Percentiles rank a stretch among this genome's conserved stretches.
Evolutionary conservation across 148 eudicot genomes (phyloP).

Genomic region (Chenopodium quinoa): DNA sequence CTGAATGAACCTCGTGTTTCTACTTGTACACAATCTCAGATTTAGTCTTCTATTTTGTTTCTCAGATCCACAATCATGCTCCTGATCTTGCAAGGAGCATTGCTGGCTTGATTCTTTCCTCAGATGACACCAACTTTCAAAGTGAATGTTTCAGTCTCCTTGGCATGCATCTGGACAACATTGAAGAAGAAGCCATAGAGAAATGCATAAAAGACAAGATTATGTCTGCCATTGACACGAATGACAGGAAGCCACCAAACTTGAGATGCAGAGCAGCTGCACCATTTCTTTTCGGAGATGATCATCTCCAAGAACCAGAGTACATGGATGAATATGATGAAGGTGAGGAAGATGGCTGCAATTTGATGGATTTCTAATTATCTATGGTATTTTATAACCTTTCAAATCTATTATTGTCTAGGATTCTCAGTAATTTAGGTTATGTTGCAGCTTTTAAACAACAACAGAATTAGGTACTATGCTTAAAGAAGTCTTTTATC

Average conservation of each 20-base stretch:
- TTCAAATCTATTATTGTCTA: background rate
- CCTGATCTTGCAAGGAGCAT: slow-evolving; percentile 93
- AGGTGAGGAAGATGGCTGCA: slow-evolving; percentile 44
- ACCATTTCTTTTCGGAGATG: slow-evolving; percentile 56
- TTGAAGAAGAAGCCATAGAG: slow-evolving; percentile 41
- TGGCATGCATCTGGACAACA: slow-evolving; percentile 45
- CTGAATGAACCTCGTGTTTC: background rate
- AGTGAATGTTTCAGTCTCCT: slow-evolving; percentile 72
- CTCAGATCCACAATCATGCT: slow-evolving; percentile 71
- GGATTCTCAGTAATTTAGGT: background rate
- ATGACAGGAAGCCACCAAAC: slow-evolving; percentile 47
- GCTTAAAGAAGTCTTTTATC: background rate
- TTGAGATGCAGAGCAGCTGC: slow-evolving; percentile 40
- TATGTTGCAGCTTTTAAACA: background rate
- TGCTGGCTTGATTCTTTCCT: slow-evolving; percentile 66
- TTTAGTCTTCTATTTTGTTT: slow-evolving; percentile 10
- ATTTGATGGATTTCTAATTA: slow-evolving; percentile 39
- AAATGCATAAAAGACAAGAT: slow-evolving; percentile 63
- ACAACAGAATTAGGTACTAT: background rate
- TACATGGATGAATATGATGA: slow-evolving; percentile 47
- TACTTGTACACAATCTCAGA: background rate
- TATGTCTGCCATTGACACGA: slow-evolving; percentile 49
- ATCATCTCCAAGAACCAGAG: slow-evolving; percentile 37
- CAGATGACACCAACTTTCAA: slow-evolving; percentile 63
- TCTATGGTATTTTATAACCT: background rate